Evolutionary conservation across 495 filamentous ascomycete species (phyloP), one percentile per base, ranked within the genome.

Genomic region (Poronia punctata): DNA sequence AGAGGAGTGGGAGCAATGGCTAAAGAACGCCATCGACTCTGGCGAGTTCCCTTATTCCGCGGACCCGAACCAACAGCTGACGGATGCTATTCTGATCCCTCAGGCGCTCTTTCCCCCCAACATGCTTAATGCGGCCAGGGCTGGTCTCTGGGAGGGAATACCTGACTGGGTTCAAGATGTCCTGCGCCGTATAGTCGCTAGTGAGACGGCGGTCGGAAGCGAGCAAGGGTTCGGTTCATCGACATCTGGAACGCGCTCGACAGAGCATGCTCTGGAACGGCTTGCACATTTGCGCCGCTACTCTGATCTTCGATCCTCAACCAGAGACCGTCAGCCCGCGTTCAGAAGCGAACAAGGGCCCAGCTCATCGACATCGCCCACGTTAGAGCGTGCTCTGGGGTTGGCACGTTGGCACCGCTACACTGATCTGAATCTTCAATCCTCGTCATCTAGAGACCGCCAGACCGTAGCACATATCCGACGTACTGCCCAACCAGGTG

Each of bases 1-100:
- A 51, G 79, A 83, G 40, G 82, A 84, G 43, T 90, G 79, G 79
- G 86, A 92, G 59, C 83, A 86, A 60, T 92, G 83, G 82, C 59
- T 92, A 24, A 89, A 88, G 57, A 84, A 87, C 50, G 79, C 80
- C 31, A 76, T 81, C 22, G 86, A 90, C 36, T 61, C 65, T 7
- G 73, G 73, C 37, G 64, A 71, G 40, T 50, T 76, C 11, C 62
- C 66, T 16, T 59, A 64, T 33, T 58, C 64, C 12, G 55, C 64
- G 9, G 63, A 65, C 20, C 66, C 64, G 41, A 61, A 60, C 12
- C 54, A 53, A 5, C 45, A 48, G 26, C 52, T 38, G 25, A 46
- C 25, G 27, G 52, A 43, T 38, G 40, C 43, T 54, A 62, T 17
- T 49, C 52, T 57, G 9, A 41, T 61, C 31, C 54, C 62, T 16